Evolutionary conservation across 2,329 filamentous ascomycete species (phyloP).

Genomic region (Colletotrichum echinochloae): DNA sequence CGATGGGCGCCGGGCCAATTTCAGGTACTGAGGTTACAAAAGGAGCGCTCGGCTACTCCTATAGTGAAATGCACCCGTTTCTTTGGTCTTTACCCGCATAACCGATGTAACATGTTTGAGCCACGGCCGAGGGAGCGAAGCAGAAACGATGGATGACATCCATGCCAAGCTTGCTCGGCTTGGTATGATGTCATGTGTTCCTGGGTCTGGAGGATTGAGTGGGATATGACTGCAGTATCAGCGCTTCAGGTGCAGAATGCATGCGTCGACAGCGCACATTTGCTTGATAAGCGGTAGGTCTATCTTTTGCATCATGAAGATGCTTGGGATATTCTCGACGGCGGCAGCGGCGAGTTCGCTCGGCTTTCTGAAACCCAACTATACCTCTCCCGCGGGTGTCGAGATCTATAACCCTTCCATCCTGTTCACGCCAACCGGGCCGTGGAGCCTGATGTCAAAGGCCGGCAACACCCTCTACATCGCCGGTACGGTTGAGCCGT

Average conservation of each 20-base stretch:
- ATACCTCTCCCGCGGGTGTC: conserved; percentile 46
- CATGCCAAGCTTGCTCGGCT: background rate
- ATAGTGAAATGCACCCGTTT: too few species aligned
- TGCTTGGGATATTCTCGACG: background rate
- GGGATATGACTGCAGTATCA: too few species aligned
- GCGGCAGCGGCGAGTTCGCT: background rate
- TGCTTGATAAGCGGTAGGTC: background rate
- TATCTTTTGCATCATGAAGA: background rate
- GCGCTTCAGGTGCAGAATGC: background rate
- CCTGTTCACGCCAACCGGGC: conserved; percentile 46
- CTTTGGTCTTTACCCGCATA: background rate
- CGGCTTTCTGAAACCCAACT: conserved; percentile 41
- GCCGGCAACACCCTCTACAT: conserved; percentile 48
- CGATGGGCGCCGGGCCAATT: too few species aligned
- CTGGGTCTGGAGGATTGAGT: background rate
- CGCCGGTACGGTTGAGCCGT: conserved; percentile 40
- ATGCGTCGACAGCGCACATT: background rate
- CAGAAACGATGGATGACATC: too few species aligned
- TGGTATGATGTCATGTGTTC: conserved; percentile 6
- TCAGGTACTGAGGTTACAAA: background rate
- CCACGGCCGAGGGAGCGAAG: background rate
- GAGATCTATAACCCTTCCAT: conserved; percentile 46
- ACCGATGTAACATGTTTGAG: background rate
- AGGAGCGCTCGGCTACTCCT: too few species aligned
- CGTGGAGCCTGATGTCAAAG: conserved; percentile 48